Conservation (phyloP, 441 rosid species). For the Raphanus hybrid region DNA sequence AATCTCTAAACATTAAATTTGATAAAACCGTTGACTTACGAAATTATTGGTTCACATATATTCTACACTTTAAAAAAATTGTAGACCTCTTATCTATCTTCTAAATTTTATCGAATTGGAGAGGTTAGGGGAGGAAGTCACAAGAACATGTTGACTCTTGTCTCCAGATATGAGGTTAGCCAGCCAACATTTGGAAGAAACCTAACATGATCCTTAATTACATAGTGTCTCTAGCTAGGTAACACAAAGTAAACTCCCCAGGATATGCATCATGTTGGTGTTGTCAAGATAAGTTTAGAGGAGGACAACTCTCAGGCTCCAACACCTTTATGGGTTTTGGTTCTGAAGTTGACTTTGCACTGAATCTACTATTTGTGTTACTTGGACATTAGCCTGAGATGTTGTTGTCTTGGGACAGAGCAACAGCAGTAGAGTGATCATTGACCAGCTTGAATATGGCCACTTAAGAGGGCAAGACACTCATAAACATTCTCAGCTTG, state of each 20-base stretch:
- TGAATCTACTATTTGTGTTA: neutral
- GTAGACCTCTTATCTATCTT: neutral
- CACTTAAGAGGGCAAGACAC: constrained; percentile 26
- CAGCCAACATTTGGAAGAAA: constrained; percentile 96
- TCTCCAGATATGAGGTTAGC: constrained; percentile 99
- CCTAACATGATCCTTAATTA: constrained; percentile 88
- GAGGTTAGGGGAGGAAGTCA: neutral
- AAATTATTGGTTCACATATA: neutral
- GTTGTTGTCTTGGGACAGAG: constrained; percentile 12
- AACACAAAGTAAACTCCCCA: neutral
- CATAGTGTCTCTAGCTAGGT: constrained; percentile 60
- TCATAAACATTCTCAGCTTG: constrained; percentile 25
- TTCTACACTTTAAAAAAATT: neutral
- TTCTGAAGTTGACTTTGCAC: constrained; percentile 14
- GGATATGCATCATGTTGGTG: constrained; percentile 34
- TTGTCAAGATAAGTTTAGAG: constrained; percentile 26
- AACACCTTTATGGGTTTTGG: constrained; percentile 12
- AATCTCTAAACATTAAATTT: neutral
- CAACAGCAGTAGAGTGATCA: constrained; percentile 18
- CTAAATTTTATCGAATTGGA: neutral
- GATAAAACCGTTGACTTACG: neutral
- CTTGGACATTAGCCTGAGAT: constrained; percentile 11
- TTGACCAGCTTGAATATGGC: constrained; percentile 31
- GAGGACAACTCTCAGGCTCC: constrained; percentile 22
- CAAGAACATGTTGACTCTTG: constrained; percentile 29